Conservation (phyloP, 495 filamentous ascomycete species). For the Lophium mytilinum region DNA sequence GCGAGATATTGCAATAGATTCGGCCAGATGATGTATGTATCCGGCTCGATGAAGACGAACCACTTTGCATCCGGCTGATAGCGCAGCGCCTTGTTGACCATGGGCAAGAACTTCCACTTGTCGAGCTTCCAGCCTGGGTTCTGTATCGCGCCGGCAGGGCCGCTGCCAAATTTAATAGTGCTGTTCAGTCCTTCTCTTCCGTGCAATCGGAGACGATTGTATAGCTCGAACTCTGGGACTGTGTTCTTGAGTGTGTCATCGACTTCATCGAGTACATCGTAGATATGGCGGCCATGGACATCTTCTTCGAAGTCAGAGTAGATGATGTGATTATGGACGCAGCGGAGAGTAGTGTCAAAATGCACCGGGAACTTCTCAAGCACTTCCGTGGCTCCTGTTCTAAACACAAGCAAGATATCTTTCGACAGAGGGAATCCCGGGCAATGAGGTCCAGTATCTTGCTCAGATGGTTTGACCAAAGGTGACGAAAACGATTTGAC, state of each 20-base stretch:
- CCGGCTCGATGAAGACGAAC: slow-evolving; percentile 62
- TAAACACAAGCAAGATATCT: slow-evolving; percentile 19
- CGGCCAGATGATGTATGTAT: slow-evolving; percentile 56
- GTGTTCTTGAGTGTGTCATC: background rate
- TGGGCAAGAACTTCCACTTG: slow-evolving; percentile 51
- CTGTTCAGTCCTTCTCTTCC: slow-evolving; percentile 7
- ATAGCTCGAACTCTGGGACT: slow-evolving; percentile 32
- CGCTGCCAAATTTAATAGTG: background rate
- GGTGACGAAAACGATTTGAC: background rate
- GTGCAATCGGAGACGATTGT: slow-evolving; percentile 17
- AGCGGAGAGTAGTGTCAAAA: slow-evolving; percentile 19
- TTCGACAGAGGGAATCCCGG: slow-evolving; percentile 3
- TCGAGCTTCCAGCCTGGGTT: slow-evolving; percentile 42
- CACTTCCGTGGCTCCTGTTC: slow-evolving; percentile 24
- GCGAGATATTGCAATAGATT: slow-evolving; percentile 49
- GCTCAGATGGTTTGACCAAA: background rate
- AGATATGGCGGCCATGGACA: slow-evolving; percentile 8
- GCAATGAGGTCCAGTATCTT: background rate
- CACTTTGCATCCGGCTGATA: slow-evolving; percentile 46
- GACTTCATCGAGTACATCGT: slow-evolving; percentile 14
- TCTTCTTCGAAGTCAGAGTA: slow-evolving; percentile 25
- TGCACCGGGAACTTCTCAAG: slow-evolving; percentile 22
- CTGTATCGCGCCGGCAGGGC: background rate
- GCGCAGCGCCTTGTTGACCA: slow-evolving; percentile 39
- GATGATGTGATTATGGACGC: slow-evolving; percentile 13